Evolutionary conservation across 73 alveolate genomes (phyloP), one percentile per base, ranked within the genome.

Genomic region (Blepharisma japonicum): DNA sequence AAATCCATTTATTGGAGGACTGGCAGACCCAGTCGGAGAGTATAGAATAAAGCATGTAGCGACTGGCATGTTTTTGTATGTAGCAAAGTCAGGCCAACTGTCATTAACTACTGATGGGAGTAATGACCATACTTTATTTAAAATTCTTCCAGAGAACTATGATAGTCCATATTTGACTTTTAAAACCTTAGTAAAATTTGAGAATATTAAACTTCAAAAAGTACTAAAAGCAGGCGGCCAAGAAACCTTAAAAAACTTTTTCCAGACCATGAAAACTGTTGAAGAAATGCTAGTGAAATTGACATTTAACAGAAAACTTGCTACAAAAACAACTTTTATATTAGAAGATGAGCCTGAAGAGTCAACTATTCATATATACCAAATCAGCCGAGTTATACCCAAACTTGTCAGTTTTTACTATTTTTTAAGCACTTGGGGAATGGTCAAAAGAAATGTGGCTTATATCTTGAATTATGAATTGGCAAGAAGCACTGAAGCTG

Each of bases 311-410:
- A 61, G 74, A 61, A 61, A 61, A 25, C 74, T 14, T 2, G 74
- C 14, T 5, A 61, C 74, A 61, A 14, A 25, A 61, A 61, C 74
- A 2, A 25, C 50, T 1, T 61, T 61, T 61, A 25, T 61, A 9
- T 61, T 61, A 61, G 14, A 18, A 8, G 74, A 61, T 5, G 74
- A 61, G 74, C 74, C 74, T 61, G 74, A 61, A 61, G 47, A 25
- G 2, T 14, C n/a, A n/a, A 61, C 74, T 2, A 61, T 61, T 5
- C 23, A 61, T 25, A 61, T 61, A 18, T 61, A 61, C 47, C 74
- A 61, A 61, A 61, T 61, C 14, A 14, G 47, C 14, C 14, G 74
- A 14, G 47, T 61, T 61, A 14, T 61, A 9, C 74, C 74, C 14
- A 61, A 61, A 61, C n/a, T 61, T 14, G 14, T 61, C 4, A 61